Evolutionary conservation across 352 stramenopile species (phyloP), one percentile per base, ranked within the genome.

Genomic region (Globisporangium camurandrum): DNA sequence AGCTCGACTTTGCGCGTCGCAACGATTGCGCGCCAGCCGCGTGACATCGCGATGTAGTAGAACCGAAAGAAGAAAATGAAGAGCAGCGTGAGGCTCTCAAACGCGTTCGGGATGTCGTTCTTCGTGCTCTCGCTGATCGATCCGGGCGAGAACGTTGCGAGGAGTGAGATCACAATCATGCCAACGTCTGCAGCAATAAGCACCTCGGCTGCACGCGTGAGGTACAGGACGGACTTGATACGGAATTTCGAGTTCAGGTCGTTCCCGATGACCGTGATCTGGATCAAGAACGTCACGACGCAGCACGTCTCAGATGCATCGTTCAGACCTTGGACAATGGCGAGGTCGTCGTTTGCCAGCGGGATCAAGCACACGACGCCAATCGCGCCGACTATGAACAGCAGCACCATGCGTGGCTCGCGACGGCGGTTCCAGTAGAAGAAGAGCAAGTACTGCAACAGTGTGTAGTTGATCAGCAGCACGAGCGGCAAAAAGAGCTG

Each of bases 51-150:
- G 27, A 76, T 24, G 38, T 69, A 75, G 37, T 64, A 69, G 53
- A 73, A 72, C 19, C 66, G 66, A 36, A 79, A 79, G 33, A 60
- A 31, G 27, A 72, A 57, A 22, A 71, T 58, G 49, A 74, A 75
- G 19, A 64, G 19, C 16, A 76, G 41, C 11, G 49, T 61, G 40
- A 63, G 17, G 41, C 61, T 56, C 48, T 79, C 60, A 7, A 63
- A 48, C 39, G 56, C 44, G 50, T 68, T 57, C 24, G 54, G 42
- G 19, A 81, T 26, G 3, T 66, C 17, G 17, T 33, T 44, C 3
- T 65, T 44, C 11, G 56, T 33, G 1, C 12, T 12, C 17, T 73
- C 55, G 8, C 34, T 22, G 12, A 55, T 20, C 7, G 9, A 20
- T 7, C 20, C 28, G 0, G 49, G 40, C 20, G 28, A 27, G 23